Evolutionary conservation across 306 rosid genomes (phyloP), one percentile per base, ranked within the genome.

Genomic region (Cucumis cinereus): DNA sequence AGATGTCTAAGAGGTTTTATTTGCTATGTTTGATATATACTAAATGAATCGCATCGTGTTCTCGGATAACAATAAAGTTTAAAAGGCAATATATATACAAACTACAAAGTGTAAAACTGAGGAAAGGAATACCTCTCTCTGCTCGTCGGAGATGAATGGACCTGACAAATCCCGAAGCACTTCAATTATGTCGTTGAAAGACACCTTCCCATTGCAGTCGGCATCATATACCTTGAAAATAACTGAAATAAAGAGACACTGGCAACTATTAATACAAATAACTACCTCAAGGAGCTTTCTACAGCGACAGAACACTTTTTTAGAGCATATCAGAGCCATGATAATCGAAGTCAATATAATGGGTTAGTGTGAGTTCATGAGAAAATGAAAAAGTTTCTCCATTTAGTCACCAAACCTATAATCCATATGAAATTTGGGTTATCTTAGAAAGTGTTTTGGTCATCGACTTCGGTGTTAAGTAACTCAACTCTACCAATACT

Each of bases 161-260:
- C 95, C 93, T 10, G 95, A 91, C 82, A 92, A 80, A 87, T 94
- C 99, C 60, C 79, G 81, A 33, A 94, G 87, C 74, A 94, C 96
- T 83, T 89, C 86, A 72, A 94, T 58, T 40, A 94, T 87, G 78
- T 94, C 92, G 22, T 86, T 81, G 82, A 89, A 89, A 47, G 93
- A 88, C 47, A 94, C 93, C 84, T 87, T 94, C 41, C 97, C 97
- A 3, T 90, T 90, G 45, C 76, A 74, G 61, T 94, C 93, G 8
- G 92, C 84, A 86, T 94, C 99, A 60, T 89, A 90, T 52, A 94
- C 88, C 81, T 83, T 91, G 89, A 94, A 94, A 76, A 94, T 90
- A 80, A 90, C 97, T 90, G 89, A 47, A 71, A 71, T 49, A 16
- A 43, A 45, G 74, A 69, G 57, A 45, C 22, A 43, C 56, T 7